phyloP scores from a whole-genome alignment of 2,329 filamentous ascomycete genomes.

The Penicillium sp. region DNA sequence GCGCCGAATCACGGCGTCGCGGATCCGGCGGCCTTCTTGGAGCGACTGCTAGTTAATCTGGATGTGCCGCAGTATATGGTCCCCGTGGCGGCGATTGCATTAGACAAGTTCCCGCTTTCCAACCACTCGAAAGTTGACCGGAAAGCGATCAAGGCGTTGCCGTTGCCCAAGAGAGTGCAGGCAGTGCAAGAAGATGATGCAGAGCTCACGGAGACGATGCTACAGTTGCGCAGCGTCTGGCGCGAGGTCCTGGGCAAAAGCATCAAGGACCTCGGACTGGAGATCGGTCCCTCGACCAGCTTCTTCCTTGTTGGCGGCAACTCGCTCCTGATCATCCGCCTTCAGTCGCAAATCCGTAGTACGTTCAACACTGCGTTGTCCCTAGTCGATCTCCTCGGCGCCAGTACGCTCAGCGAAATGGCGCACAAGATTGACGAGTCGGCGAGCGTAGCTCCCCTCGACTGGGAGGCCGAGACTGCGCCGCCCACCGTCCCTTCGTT shows the following conservation, averaged over 20 bases:
- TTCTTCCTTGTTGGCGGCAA: conserved; percentile 10
- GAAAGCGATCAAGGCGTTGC: conserved; percentile 15
- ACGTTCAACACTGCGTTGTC: neutral
- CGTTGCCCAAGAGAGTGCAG: conserved; percentile 17
- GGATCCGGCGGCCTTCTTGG: conserved; percentile 16
- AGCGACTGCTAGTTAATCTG: conserved; percentile 26
- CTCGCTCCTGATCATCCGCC: conserved; percentile 6
- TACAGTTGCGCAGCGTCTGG: conserved; percentile 22
- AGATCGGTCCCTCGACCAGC: neutral
- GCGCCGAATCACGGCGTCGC: neutral
- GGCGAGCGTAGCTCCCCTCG: neutral
- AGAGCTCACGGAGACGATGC: conserved; percentile 12
- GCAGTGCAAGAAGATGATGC: neutral
- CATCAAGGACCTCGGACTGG: neutral
- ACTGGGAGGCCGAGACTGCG: conserved; percentile 4
- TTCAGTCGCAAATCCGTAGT: conserved; percentile 4
- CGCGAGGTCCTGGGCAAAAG: conserved; percentile 14
- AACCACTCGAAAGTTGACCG: conserved; percentile 29
- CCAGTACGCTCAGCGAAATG: neutral
- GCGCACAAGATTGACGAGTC: neutral
- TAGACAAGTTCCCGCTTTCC: conserved; percentile 26
- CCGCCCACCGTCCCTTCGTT: neutral
- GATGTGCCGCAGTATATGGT: conserved; percentile 36
- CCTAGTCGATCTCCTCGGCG: neutral
- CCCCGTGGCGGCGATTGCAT: conserved; percentile 26